phyloP scores from a whole-genome alignment of 352 stramenopile species.

The Elongisporangium anandrum region DNA sequence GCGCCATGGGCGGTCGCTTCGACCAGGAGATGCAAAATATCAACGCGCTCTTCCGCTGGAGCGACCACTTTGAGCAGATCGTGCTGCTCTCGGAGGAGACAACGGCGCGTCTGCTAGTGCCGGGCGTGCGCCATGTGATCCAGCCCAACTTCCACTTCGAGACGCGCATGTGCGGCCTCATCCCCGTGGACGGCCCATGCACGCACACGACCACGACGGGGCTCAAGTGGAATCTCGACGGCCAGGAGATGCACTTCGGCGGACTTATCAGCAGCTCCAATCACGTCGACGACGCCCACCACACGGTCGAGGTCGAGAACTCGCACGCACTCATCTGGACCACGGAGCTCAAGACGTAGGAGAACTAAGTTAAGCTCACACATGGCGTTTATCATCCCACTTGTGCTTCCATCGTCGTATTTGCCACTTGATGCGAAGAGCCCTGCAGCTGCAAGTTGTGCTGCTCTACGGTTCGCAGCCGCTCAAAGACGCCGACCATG shows the following conservation, averaged over 20 bases:
- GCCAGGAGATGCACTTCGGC: slow-evolving; percentile 69
- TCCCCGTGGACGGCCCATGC: slow-evolving; percentile 87
- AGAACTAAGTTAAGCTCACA: slow-evolving; percentile 5
- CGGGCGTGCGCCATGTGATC: slow-evolving; percentile 56
- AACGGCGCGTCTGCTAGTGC: slow-evolving; percentile 76
- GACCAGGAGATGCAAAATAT: slow-evolving; percentile 97
- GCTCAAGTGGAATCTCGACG: slow-evolving; percentile 86
- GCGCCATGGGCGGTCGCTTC: slow-evolving; percentile 94
- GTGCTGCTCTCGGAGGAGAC: slow-evolving; percentile 90
- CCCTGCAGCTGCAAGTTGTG: slow-evolving; percentile 40
- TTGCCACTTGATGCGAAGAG: not conserved
- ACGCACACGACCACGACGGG: slow-evolving; percentile 79
- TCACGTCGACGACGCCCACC: slow-evolving; percentile 36
- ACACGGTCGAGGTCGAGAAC: slow-evolving; percentile 57
- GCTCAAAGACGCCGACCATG: slow-evolving; percentile 47
- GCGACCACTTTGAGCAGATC: slow-evolving; percentile 71
- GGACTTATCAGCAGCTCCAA: slow-evolving; percentile 86
- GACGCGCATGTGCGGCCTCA: slow-evolving; percentile 91
- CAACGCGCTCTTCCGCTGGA: slow-evolving; percentile 91
- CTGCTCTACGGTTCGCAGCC: slow-evolving; percentile 41
- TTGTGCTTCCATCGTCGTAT: not conserved
- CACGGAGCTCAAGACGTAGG: slow-evolving; percentile 67
- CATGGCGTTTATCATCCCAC: not conserved
- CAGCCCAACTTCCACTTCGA: slow-evolving; percentile 88
- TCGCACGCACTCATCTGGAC: slow-evolving; percentile 88